Percentiles rank a stretch among this genome's conserved stretches.
Conservation (phyloP, 352 stramenopile genomes). For the Globisporangium acanthophoron region DNA sequence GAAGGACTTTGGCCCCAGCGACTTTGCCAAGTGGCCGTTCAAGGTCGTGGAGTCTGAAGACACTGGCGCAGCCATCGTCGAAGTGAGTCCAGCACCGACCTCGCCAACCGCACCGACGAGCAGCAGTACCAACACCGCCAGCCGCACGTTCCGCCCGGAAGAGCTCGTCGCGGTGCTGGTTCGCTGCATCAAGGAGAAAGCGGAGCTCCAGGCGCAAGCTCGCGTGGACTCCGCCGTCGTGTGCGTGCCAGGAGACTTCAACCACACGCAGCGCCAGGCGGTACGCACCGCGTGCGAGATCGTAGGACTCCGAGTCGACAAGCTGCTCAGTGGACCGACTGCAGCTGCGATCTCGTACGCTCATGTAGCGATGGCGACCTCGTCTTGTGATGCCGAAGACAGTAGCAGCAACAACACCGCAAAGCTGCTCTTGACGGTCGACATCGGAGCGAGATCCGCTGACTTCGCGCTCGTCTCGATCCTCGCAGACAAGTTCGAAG, state of each 20-base stretch:
- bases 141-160: conserved; percentile 23
- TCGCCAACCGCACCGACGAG: not conserved
- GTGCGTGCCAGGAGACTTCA: conserved; percentile 29
- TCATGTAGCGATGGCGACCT: not conserved
- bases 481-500: not conserved
- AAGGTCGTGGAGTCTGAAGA: conserved; percentile 13
- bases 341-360: conserved; percentile 22
- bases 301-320: conserved; percentile 20
- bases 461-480: conserved; percentile 22
- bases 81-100: conserved; percentile 6
- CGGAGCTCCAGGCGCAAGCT: conserved; percentile 17
- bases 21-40: conserved; percentile 32
- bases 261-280: conserved; percentile 39
- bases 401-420: not conserved
- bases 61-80: conserved; percentile 27
- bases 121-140: not conserved
- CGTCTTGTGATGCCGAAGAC: not conserved
- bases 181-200: conserved; percentile 26
- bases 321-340: conserved; percentile 29
- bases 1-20: conserved; percentile 2
- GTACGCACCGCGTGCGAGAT: conserved; percentile 33
- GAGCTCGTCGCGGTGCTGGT: conserved; percentile 41
- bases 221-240: conserved; percentile 18
- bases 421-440: conserved; percentile 4
- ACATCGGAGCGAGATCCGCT: conserved; percentile 1